Conservation (phyloP, 1,139 yeast species). For the Scheffersomyces parashehatae region DNA sequence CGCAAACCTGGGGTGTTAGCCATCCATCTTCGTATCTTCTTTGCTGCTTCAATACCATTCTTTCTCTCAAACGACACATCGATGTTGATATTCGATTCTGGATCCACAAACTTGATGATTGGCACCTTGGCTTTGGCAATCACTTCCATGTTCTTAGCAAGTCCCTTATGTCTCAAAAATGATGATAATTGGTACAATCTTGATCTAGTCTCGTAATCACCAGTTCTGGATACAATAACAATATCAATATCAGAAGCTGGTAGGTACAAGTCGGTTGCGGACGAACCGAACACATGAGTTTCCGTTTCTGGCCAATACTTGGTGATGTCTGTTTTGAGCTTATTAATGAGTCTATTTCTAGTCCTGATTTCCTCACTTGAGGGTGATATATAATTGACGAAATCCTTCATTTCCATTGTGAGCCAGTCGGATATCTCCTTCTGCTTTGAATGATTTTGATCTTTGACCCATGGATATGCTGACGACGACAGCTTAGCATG, state of each 20-base stretch:
- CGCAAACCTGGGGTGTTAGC: constrained; percentile 75
- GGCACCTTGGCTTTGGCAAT: constrained; percentile 95
- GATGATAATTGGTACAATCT: constrained; percentile 76
- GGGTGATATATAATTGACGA: constrained; percentile 86
- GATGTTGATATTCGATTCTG: constrained; percentile 67
- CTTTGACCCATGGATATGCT: constrained; percentile 78
- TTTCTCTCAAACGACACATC: constrained; percentile 90
- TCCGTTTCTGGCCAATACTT: constrained; percentile 79
- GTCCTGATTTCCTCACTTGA: constrained; percentile 69
- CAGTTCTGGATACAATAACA: constrained; percentile 71
- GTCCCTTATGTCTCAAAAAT: constrained; percentile 56
- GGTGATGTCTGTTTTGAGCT: constrained; percentile 57
- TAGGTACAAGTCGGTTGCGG: constrained; percentile 88
- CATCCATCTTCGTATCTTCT: constrained; percentile 75
- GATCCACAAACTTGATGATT: constrained; percentile 88
- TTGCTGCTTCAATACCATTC: constrained; percentile 86
- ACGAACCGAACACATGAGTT: constrained; percentile 89
- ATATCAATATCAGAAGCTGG: constrained; percentile 98
- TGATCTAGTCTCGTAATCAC: constrained; percentile 67
- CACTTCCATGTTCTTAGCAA: constrained; percentile 79
- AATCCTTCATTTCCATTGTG: constrained; percentile 83
- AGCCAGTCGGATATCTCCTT: constrained; percentile 85
- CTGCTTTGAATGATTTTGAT: constrained; percentile 73
- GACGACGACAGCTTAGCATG: constrained; percentile 26
- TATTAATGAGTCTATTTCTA: constrained; percentile 67